phyloP scores from a whole-genome alignment of 495 filamentous ascomycete species.

The Astrothelium macrocarpum region DNA sequence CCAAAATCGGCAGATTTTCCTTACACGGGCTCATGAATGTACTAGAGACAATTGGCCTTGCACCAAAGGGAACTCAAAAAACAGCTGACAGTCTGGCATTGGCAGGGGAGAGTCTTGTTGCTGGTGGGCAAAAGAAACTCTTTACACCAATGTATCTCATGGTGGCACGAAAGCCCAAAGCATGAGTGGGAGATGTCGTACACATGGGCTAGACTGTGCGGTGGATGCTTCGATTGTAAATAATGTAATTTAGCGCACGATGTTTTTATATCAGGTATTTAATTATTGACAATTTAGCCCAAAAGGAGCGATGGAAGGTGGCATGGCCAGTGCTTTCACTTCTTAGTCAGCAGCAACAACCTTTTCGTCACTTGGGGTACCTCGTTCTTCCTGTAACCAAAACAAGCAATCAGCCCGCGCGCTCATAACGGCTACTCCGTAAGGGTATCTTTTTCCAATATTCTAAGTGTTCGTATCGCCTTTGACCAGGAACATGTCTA shows the following conservation, averaged over 20 bases:
- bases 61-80: slow-evolving; percentile 84
- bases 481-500: too few relatives aligned
- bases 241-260: background rate
- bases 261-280: background rate
- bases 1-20: slow-evolving; percentile 63
- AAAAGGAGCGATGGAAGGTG: too few relatives aligned
- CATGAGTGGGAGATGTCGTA: slow-evolving; percentile 4
- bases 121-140: slow-evolving; percentile 80
- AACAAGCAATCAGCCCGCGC: too few relatives aligned
- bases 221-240: background rate
- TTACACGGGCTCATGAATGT: slow-evolving; percentile 73
- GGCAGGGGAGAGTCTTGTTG: slow-evolving; percentile 81
- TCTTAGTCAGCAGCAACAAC: too few relatives aligned
- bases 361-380: too few relatives aligned
- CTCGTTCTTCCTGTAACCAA: too few relatives aligned
- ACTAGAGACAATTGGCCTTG: slow-evolving; percentile 64
- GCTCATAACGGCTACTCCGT: too few relatives aligned
- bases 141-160: slow-evolving; percentile 99
- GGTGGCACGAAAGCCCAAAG: slow-evolving; percentile 76
- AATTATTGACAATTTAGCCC: background rate
- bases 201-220: background rate
- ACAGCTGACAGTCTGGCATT: slow-evolving; percentile 80
- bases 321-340: too few relatives aligned
- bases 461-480: too few relatives aligned
- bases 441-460: too few relatives aligned